These are phyloP conservation scores for Suillus placidus DNA, from an alignment of 768 basidiomycete genomes.

Conservation along the genomic window DNA sequence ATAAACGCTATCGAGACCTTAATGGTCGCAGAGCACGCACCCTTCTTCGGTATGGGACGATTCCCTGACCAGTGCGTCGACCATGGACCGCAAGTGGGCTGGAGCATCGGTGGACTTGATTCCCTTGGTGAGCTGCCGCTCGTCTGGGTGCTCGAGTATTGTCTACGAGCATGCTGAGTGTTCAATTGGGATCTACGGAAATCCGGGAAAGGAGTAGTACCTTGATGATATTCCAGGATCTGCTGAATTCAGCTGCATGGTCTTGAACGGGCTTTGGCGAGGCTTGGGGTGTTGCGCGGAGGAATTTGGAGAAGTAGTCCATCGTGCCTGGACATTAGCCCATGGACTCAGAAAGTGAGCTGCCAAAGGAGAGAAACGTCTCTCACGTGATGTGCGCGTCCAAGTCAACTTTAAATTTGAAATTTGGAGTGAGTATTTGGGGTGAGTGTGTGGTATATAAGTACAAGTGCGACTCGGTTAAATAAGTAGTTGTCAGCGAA, in stretches of 20 bases:
- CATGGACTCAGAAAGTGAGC: background rate
- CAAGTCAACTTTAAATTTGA: background rate
- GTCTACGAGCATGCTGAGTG: slow-evolving; percentile 46
- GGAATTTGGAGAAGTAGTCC: slow-evolving; percentile 88
- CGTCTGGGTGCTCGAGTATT: slow-evolving; percentile 86
- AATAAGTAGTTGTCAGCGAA: background rate
- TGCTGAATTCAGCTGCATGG: slow-evolving; percentile 71
- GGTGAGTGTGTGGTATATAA: background rate
- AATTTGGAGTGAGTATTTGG: background rate
- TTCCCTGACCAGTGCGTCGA: slow-evolving; percentile 85
- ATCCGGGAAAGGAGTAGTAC: slow-evolving; percentile 36
- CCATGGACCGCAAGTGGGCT: slow-evolving; percentile 71
- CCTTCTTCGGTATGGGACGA: slow-evolving; percentile 84
- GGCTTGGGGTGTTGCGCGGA: slow-evolving; percentile 47
- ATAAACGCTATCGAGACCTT: slow-evolving; percentile 10
- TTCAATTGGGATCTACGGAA: slow-evolving; percentile 14
- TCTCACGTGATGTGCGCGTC: slow-evolving; percentile 11
- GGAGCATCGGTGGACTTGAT: slow-evolving; percentile 85
- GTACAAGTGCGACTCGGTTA: background rate
- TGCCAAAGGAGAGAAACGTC: background rate
- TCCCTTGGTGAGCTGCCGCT: slow-evolving; percentile 81
- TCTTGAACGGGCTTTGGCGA: slow-evolving; percentile 58
- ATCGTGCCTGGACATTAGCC: slow-evolving; percentile 37
- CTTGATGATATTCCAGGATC: slow-evolving; percentile 76
- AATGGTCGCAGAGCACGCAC: slow-evolving; percentile 48